phyloP scores from a whole-genome alignment of 805 yeast genomes.

The Candida arabinofermentans region DNA sequence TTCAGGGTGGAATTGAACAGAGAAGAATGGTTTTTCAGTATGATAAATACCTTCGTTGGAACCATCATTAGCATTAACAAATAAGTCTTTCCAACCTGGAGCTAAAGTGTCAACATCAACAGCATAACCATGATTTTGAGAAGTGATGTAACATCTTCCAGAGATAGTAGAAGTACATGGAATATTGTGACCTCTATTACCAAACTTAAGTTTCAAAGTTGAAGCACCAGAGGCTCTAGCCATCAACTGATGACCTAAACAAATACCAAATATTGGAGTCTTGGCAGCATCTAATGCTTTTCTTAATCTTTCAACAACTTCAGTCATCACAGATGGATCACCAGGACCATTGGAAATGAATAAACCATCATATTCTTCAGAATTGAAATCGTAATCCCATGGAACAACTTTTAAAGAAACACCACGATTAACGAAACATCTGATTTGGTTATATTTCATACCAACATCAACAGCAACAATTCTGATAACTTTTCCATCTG shows the following conservation, averaged over 20 bases:
- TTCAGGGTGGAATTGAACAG: slow-evolving; percentile 99
- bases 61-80: slow-evolving; percentile 93
- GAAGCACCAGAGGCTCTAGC: slow-evolving; percentile 96
- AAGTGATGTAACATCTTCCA: slow-evolving; percentile 96
- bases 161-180: slow-evolving; percentile 81
- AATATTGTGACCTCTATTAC: slow-evolving; percentile 99
- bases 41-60: slow-evolving; percentile 98
- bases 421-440: slow-evolving; percentile 95
- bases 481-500: slow-evolving; percentile 74
- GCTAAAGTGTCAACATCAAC: slow-evolving; percentile 78
- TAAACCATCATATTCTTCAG: slow-evolving; percentile 87
- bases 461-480: slow-evolving; percentile 95
- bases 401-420: slow-evolving; percentile 95
- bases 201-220: slow-evolving; percentile 88
- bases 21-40: slow-evolving; percentile 81
- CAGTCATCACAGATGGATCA: slow-evolving; percentile 86
- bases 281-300: slow-evolving; percentile 57
- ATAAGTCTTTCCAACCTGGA: slow-evolving; percentile 87
- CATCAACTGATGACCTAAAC: slow-evolving; percentile 95
- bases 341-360: slow-evolving; percentile 99
- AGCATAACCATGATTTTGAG: slow-evolving; percentile 98
- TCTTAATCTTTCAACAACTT: slow-evolving; percentile 57
- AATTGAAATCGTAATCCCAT: slow-evolving; percentile 82
- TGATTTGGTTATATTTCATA: slow-evolving; percentile 95
- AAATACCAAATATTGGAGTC: slow-evolving; percentile 95